These are phyloP conservation scores for Ceratobasidium sp. DNA, from an alignment of 1,284 basidiomycete species.

Conservation along the genomic window DNA sequence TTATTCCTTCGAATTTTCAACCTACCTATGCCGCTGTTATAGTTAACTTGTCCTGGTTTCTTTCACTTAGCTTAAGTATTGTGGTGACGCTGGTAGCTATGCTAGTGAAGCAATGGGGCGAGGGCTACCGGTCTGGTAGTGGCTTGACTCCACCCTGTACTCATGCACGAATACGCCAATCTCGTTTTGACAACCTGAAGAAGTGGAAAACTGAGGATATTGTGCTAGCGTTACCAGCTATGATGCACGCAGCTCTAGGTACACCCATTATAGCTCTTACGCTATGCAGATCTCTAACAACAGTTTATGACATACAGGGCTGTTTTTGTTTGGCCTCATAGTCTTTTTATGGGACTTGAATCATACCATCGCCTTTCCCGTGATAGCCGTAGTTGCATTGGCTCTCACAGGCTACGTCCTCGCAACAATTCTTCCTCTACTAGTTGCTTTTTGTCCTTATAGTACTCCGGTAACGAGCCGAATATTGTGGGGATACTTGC, in stretches of 20 bases:
- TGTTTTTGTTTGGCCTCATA: slow-evolving; percentile 1
- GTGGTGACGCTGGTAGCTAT: neutral
- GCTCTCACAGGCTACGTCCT: neutral
- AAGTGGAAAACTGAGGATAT: neutral
- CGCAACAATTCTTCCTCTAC: neutral
- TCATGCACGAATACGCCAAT: slow-evolving; percentile 17
- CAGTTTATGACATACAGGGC: neutral
- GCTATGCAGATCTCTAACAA: too few species aligned
- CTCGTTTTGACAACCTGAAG: slow-evolving; percentile 5
- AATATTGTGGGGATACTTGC: neutral
- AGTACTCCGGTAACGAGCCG: slow-evolving; percentile 12
- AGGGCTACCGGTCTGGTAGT: neutral
- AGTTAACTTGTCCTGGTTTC: slow-evolving; percentile 14
- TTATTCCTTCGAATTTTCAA: neutral
- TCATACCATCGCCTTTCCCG: neutral
- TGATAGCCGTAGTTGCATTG: neutral
- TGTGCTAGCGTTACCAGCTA: neutral
- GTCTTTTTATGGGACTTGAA: slow-evolving; percentile 4
- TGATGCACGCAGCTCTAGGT: slow-evolving; percentile 24
- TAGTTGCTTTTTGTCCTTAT: slow-evolving; percentile 16
- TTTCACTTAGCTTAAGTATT: slow-evolving; percentile 20
- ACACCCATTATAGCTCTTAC: too few species aligned
- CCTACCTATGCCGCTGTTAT: neutral
- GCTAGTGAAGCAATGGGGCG: slow-evolving; percentile 30
- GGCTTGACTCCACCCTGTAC: neutral